Base-by-base conservation (phyloP, 1,284 basidiomycete species). In the Cutaneotrichosporon cutaneum region DNA sequence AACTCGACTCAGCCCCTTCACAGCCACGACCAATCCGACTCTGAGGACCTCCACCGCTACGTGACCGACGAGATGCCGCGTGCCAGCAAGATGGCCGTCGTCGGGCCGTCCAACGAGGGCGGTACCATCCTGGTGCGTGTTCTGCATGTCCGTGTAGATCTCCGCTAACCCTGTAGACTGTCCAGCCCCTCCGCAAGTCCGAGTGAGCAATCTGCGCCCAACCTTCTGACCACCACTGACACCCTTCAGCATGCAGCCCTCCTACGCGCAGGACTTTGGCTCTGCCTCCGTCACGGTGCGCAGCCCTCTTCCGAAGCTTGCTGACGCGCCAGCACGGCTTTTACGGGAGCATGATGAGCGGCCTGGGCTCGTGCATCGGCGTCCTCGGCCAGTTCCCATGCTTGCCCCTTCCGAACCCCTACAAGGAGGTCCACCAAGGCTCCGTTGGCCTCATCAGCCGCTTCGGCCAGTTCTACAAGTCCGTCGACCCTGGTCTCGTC, bases 401-500 rank as follows among this genome's bases (percentile, higher is more conserved):
- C 79, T 92, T 88, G 82, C 90, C 91, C 9, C 73, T 77, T 59
- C 82, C 82, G 50, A 84, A 83, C 71, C 83, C 83, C 0, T 84
- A 77, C 81, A 74, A 77, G 66, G 66, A 68, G n/a, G 72, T 80
- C 59, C 60, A 65, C 44, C 92, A 94, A 82, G 91, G 90, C 83
- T 88, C 89, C 53, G 93, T 96, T 67, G 64, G 94, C 60, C 84
- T 98, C 58, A 87, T 98, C 72, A 87, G 88, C 54, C 88, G 93
- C 59, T 96, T 96, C 75, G 93, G 94, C 61, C 86, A 94, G 77
- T 96, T 95, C 84, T 94, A 94, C 86, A 58, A 58, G 72, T 87
- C 90, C 7, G 93, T 95, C 67, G 94, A 97, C 76, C 94, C 94
- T 0, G 94, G 94, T 68, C 85, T 97, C 24, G 88, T 90, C 57